These are phyloP conservation scores for Xylariales sp. DNA, from an alignment of 2,329 filamentous ascomycete genomes.

Conservation along the genomic window DNA sequence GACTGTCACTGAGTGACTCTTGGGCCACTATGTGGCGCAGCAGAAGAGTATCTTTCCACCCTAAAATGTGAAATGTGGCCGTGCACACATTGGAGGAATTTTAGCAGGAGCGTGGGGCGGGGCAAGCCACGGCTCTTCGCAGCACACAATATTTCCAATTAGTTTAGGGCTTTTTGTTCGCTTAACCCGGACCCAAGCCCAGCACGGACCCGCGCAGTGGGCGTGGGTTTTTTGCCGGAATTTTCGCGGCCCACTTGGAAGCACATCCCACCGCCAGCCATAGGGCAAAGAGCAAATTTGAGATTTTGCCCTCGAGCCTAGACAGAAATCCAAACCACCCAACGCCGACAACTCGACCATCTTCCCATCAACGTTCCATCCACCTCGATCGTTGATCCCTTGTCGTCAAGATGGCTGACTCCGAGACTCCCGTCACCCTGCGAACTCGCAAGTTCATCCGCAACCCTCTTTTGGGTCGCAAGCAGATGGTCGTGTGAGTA, in stretches of 20 bases:
- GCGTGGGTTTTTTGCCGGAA: not conserved
- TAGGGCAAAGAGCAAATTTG: too few species aligned
- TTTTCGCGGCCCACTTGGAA: not conserved
- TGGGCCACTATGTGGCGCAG: too few species aligned
- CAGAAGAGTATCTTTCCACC: too few species aligned
- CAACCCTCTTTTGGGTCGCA: slow-evolving; percentile 97
- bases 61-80: too few species aligned
- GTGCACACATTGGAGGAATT: too few species aligned
- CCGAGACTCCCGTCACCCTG: slow-evolving; percentile 59
- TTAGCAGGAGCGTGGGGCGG: too few species aligned
- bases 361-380: slow-evolving; percentile 7
- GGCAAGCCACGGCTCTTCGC: not conserved
- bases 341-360: slow-evolving; percentile 6
- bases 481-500: slow-evolving; percentile 99
- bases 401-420: slow-evolving; percentile 77
- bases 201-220: not conserved
- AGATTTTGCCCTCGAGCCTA: too few species aligned
- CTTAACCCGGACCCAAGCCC: not conserved
- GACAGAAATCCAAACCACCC: too few species aligned
- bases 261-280: too few species aligned
- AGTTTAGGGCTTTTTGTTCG: slow-evolving; percentile 2
- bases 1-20: too few species aligned
- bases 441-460: slow-evolving; percentile 98
- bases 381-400: slow-evolving; percentile 12
- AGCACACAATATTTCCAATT: not conserved